A percentile compares a stretch with the other conserved stretches of the same genome.
phyloP scores from a whole-genome alignment of 176 grass and related monocot genomes.

The Carex littledalei region DNA sequence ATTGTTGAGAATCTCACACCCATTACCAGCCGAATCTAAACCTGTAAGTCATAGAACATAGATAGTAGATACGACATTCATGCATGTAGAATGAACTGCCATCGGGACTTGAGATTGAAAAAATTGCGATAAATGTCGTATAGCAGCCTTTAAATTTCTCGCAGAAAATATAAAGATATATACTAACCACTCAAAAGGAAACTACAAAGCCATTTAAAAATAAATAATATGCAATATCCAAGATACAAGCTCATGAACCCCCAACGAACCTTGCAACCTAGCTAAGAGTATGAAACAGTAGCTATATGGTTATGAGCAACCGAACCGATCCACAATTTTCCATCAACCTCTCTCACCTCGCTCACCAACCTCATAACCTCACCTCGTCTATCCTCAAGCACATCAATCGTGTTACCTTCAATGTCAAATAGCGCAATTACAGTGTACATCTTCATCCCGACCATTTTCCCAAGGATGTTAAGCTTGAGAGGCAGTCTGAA shows the following conservation, averaged over 20 bases:
- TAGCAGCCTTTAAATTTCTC: not conserved
- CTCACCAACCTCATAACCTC: constrained; percentile 88
- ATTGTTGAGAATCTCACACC: no score
- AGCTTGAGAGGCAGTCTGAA: constrained; percentile 70
- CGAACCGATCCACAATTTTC: constrained; percentile 84
- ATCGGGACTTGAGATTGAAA: no score
- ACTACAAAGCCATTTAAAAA: constrained; percentile 1
- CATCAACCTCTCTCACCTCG: constrained; percentile 66
- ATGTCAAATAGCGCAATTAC: constrained; percentile 58
- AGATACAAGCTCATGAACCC: not conserved
- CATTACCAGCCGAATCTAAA: no score
- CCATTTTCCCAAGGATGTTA: constrained; percentile 44
- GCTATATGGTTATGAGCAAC: constrained; percentile 89
- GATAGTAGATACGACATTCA: no score
- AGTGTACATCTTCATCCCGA: constrained; percentile 62
- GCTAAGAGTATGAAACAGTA: constrained; percentile 54
- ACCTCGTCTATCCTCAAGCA: constrained; percentile 65
- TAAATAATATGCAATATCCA: constrained; percentile 7
- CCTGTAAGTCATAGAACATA: no score
- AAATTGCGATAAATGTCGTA: no score
- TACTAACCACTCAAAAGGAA: not conserved
- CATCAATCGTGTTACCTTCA: constrained; percentile 50
- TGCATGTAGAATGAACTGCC: no score
- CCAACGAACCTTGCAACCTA: not conserved
- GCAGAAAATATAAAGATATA: not conserved